These are phyloP conservation scores for Saprolegnia parasitica DNA, from an alignment of 352 stramenopile genomes.

Conservation along the genomic window DNA sequence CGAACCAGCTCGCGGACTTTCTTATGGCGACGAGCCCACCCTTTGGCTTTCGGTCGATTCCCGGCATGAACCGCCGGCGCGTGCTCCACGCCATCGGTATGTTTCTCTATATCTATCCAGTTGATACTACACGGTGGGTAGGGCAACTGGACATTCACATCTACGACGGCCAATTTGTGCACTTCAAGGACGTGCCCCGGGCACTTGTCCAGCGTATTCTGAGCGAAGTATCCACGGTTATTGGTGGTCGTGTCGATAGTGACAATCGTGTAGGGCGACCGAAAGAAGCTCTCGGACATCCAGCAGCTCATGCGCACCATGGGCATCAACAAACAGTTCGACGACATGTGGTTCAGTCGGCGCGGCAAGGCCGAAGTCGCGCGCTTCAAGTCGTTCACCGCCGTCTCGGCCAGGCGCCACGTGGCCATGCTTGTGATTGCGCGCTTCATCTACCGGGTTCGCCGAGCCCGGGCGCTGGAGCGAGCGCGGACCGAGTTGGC, in stretches of 20 bases:
- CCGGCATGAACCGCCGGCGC: conserved; percentile 12
- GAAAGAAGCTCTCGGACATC: conserved; percentile 15
- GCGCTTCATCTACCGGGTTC: not conserved
- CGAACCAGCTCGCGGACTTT: conserved; percentile 66
- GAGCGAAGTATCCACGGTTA: not conserved
- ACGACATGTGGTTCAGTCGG: conserved; percentile 26
- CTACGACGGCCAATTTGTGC: conserved; percentile 73
- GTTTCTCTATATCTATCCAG: conserved; percentile 1
- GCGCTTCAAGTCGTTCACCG: not conserved
- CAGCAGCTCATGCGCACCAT: conserved; percentile 14
- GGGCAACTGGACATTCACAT: conserved; percentile 64
- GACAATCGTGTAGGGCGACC: not conserved
- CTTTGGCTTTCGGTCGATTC: conserved; percentile 43
- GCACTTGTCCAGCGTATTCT: conserved; percentile 14
- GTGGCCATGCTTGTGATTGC: not conserved
- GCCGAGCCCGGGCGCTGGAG: not conserved
- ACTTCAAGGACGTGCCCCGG: conserved; percentile 79
- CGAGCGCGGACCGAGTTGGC: too few species aligned
- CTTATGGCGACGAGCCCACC: conserved; percentile 71
- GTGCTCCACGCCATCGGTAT: conserved; percentile 8
- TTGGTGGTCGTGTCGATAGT: not conserved
- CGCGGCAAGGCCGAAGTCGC: not conserved
- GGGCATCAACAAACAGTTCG: conserved; percentile 30
- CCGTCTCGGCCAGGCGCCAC: not conserved
- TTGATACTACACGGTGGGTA: conserved; percentile 28